Evolutionary conservation across 169 alveolate species (phyloP).

Genomic region (Amoebophrya sp.): DNA sequence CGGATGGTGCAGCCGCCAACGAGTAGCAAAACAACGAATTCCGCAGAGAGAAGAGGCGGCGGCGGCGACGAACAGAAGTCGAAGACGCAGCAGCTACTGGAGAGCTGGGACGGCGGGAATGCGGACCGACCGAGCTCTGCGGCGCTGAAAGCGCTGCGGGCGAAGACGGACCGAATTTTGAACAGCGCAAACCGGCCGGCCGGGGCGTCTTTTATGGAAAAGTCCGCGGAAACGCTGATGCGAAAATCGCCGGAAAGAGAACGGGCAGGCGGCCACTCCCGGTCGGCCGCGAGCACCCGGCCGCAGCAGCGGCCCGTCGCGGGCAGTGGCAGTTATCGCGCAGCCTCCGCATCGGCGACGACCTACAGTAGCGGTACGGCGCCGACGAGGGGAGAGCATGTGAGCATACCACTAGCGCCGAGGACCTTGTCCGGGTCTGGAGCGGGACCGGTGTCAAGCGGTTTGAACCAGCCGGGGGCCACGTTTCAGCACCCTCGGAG

Average conservation of each 20-base stretch:
- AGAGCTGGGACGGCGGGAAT: background rate
- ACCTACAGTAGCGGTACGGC: no score
- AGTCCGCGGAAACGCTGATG: background rate
- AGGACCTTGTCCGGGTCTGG: no score
- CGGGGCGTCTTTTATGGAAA: background rate
- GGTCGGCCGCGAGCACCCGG: background rate
- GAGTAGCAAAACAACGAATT: no score
- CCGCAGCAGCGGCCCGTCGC: background rate
- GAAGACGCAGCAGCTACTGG: background rate
- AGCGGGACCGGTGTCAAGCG: no score
- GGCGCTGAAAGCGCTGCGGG: background rate
- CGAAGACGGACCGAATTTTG: background rate
- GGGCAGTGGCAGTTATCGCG: background rate
- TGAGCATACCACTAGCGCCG: no score
- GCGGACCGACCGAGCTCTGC: background rate
- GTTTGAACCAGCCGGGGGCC: no score
- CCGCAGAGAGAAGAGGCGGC: no score
- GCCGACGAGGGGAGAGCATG: no score
- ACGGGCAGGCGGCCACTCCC: background rate
- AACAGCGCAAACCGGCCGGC: background rate
- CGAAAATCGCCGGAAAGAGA: background rate
- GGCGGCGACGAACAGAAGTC: background rate
- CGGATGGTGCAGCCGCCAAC: no score
- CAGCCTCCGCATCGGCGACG: no score
- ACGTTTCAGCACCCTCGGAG: no score